phyloP scores from a whole-genome alignment of 2,329 filamentous ascomycete species.

The Colletotrichum falcatum region DNA sequence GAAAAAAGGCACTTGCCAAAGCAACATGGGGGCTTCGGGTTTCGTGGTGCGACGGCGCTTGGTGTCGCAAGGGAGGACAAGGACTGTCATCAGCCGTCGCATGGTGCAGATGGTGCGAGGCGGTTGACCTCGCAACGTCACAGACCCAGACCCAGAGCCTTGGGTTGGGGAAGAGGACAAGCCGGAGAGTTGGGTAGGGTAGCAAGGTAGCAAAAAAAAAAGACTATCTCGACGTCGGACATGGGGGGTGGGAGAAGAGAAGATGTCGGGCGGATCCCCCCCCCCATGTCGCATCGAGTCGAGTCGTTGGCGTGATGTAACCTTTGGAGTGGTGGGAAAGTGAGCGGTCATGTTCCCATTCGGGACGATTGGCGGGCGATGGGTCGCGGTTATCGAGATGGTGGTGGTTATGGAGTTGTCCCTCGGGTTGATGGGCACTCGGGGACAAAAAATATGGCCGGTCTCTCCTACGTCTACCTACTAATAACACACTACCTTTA shows the following conservation, averaged over 20 bases:
- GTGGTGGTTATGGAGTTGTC: background rate
- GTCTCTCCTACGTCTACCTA: too few species aligned
- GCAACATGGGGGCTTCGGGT: too few species aligned
- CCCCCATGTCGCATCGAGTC: background rate
- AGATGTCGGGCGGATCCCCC: slow-evolving; percentile 8
- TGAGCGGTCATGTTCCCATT: background rate
- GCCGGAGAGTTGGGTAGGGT: background rate
- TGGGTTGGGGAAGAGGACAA: background rate
- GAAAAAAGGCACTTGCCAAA: too few species aligned
- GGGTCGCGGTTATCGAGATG: background rate
- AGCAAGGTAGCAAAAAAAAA: slow-evolving; percentile 10
- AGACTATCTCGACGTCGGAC: slow-evolving; percentile 8
- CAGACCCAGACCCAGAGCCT: background rate
- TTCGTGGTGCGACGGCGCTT: background rate
- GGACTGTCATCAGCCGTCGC: background rate
- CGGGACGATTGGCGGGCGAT: background rate
- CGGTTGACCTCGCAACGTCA: background rate
- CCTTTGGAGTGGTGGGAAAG: background rate
- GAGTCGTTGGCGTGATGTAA: slow-evolving; percentile 1
- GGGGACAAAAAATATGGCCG: too few species aligned
- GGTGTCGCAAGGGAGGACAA: slow-evolving; percentile 4
- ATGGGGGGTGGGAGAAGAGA: background rate
- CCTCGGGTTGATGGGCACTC: too few species aligned
- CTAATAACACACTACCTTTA: too few species aligned
- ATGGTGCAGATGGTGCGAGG: background rate